Evolutionary conservation across 345 rosid species (phyloP).

Genomic region (Physaria fendleri): DNA sequence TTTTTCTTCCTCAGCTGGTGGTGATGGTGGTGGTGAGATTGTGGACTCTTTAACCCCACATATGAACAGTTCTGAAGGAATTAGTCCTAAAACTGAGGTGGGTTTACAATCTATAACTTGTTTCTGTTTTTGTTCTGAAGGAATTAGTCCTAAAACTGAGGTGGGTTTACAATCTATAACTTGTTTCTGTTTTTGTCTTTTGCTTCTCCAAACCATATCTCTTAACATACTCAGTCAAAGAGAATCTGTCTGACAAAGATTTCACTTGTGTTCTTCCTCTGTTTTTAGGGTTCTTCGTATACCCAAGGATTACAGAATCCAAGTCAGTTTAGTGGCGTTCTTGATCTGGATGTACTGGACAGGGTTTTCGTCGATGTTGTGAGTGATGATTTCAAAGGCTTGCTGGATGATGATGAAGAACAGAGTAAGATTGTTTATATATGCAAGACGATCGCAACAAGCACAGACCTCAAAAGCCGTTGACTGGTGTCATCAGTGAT

Average conservation of each 20-base stretch:
- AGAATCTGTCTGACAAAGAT: not conserved
- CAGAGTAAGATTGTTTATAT: not conserved
- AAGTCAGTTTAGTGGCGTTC: not conserved
- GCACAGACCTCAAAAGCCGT: constrained; percentile 5
- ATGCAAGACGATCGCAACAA: constrained; percentile 1
- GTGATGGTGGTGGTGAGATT: not conserved
- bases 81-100: not conserved
- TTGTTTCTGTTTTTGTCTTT: not conserved
- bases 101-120: too few relatives aligned
- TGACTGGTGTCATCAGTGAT: not conserved
- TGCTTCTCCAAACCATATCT: too few relatives aligned
- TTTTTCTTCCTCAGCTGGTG: not conserved
- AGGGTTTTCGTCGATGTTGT: not conserved
- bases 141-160: not conserved
- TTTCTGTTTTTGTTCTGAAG: too few relatives aligned
- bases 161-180: constrained; percentile 2
- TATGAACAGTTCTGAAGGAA: not conserved
- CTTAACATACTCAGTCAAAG: not conserved
- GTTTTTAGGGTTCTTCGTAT: not conserved
- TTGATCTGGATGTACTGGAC: not conserved
- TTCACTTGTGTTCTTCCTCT: too few relatives aligned
- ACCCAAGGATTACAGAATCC: not conserved
- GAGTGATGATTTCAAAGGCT: not conserved
- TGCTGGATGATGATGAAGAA: not conserved
- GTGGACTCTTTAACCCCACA: not conserved